Conservation (phyloP, 106 monocot genomes). For the Narthecium ossifragum region DNA sequence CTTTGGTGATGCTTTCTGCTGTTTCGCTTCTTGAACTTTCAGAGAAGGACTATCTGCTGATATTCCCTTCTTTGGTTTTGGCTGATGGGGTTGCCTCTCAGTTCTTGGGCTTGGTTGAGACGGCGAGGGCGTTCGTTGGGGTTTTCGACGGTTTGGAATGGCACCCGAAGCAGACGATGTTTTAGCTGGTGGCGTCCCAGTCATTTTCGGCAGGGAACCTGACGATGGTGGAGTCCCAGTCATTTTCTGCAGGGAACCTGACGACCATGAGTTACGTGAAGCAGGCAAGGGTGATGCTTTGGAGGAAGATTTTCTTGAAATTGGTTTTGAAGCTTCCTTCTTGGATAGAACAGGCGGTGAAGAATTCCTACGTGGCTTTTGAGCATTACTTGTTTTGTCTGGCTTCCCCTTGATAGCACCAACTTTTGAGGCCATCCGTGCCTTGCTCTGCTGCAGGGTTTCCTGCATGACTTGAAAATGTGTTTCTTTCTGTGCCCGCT, state of each 20-base stretch:
- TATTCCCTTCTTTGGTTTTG: slow-evolving; percentile 13
- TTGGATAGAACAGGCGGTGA: slow-evolving; percentile 64
- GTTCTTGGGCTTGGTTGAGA: slow-evolving; percentile 10
- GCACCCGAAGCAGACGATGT: slow-evolving; percentile 17
- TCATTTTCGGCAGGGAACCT: slow-evolving; percentile 33
- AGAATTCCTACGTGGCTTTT: slow-evolving; percentile 73
- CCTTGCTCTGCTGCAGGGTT: slow-evolving; percentile 43
- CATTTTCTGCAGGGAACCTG: slow-evolving; percentile 33
- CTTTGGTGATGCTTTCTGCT: slow-evolving; percentile 27
- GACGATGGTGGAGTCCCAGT: slow-evolving; percentile 32
- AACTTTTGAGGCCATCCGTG: slow-evolving; percentile 31
- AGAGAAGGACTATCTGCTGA: slow-evolving; percentile 8
- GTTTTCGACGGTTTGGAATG: slow-evolving; percentile 26
- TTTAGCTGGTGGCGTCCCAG: slow-evolving; percentile 36
- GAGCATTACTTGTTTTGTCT: slow-evolving; percentile 29
- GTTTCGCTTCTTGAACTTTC: slow-evolving; percentile 43
- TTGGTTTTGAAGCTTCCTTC: slow-evolving; percentile 48
- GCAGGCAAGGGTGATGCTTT: slow-evolving; percentile 27
- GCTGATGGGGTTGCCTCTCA: slow-evolving; percentile 17
- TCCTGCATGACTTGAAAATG: slow-evolving; percentile 45
- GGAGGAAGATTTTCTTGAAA: slow-evolving; percentile 46
- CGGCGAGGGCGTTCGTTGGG: slow-evolving; percentile 22
- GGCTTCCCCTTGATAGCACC: slow-evolving; percentile 18
- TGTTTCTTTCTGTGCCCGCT: slow-evolving; percentile 35
- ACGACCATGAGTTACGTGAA: slow-evolving; percentile 33